Percentiles rank a stretch among this genome's conserved stretches.
These are phyloP conservation scores for Rhizophagus clarus DNA, from an alignment of 192 early-diverging fungal genomes.

Conservation along the genomic window DNA sequence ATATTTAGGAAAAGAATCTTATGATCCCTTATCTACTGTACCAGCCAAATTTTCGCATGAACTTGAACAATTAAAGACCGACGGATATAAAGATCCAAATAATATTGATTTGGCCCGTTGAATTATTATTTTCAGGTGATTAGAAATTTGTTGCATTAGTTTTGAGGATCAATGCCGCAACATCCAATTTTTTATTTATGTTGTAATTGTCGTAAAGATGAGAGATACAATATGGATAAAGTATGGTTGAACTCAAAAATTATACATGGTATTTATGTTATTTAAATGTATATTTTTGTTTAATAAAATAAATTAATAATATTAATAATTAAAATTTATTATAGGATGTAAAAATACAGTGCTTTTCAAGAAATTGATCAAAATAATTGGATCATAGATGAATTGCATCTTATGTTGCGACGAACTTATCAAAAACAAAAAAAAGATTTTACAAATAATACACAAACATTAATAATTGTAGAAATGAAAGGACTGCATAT, in stretches of 20 bases:
- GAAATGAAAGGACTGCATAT: not conserved
- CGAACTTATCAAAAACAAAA: too few relatives aligned
- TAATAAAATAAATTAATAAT: too few relatives aligned
- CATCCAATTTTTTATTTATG: not conserved
- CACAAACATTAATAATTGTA: not conserved
- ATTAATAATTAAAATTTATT: too few relatives aligned
- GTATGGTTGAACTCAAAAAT: not conserved
- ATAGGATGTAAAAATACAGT: too few relatives aligned
- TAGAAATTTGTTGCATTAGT: not conserved
- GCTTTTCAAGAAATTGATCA: too few relatives aligned
- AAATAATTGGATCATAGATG: too few relatives aligned
- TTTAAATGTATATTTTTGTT: too few relatives aligned
- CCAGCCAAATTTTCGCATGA: too few relatives aligned
- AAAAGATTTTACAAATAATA: too few relatives aligned
- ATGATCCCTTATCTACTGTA: not conserved
- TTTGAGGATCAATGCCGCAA: not conserved
- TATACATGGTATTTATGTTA: not conserved
- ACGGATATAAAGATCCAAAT: not conserved
- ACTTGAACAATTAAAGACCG: not conserved
- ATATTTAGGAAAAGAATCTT: not conserved
- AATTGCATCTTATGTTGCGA: too few relatives aligned
- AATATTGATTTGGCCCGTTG: not conserved
- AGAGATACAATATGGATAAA: not conserved
- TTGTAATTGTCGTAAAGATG: not conserved
- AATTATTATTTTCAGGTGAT: conserved; percentile 9